These are phyloP conservation scores for Monosporascus sp. DNA, from an alignment of 2,329 filamentous ascomycete genomes.

Conservation along the genomic window DNA sequence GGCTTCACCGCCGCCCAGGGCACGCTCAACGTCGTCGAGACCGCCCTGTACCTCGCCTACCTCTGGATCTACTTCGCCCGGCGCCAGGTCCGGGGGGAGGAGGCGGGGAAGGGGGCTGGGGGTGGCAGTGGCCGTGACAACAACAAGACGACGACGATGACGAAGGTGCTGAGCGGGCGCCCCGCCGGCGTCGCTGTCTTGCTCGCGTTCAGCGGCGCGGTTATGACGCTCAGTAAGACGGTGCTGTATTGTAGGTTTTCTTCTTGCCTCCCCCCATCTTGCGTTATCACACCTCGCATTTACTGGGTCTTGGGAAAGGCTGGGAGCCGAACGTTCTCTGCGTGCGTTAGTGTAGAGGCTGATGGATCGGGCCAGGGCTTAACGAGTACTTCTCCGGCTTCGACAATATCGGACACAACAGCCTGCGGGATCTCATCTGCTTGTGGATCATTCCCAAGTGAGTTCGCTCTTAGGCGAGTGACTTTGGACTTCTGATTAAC, in stretches of 20 bases:
- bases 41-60: slow-evolving; percentile 57
- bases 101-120: slow-evolving; percentile 10
- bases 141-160: slow-evolving; percentile 10
- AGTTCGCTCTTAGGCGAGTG: slow-evolving; percentile 18
- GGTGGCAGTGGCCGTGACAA: background rate
- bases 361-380: slow-evolving; percentile 34
- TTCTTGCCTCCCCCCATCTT: background rate
- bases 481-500: slow-evolving; percentile 1
- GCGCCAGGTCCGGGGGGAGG: slow-evolving; percentile 6
- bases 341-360: background rate
- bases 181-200: slow-evolving; percentile 40
- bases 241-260: slow-evolving; percentile 48
- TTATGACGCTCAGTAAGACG: slow-evolving; percentile 61
- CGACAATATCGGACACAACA: slow-evolving; percentile 54
- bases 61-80: slow-evolving; percentile 29
- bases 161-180: slow-evolving; percentile 34
- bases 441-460: slow-evolving; percentile 57
- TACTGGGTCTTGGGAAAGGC: too few species aligned
- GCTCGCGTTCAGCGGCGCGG: slow-evolving; percentile 45
- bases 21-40: slow-evolving; percentile 63
- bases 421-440: slow-evolving; percentile 34
- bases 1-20: slow-evolving; percentile 78
- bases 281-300: too few species aligned
- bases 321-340: too few species aligned
- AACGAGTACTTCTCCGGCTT: slow-evolving; percentile 52